Conservation (phyloP, 345 rosid genomes). For the Citrus mangshanensis region DNA sequence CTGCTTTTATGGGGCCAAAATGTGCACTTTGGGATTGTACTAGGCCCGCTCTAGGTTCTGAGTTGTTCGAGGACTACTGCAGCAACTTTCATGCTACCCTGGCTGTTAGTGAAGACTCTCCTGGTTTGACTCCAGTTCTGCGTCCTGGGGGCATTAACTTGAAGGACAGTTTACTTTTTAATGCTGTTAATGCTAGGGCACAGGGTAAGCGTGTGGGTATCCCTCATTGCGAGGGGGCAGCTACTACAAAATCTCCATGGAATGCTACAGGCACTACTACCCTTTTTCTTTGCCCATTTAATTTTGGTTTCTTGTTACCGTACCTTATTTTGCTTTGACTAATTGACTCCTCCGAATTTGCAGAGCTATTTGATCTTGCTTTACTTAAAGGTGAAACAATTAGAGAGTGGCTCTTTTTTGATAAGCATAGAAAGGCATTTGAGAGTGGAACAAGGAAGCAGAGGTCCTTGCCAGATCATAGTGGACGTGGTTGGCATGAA, state of each 20-base stretch:
- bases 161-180: slow-evolving; percentile 66
- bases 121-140: slow-evolving; percentile 60
- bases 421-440: slow-evolving; percentile 84
- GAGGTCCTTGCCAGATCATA: slow-evolving; percentile 85
- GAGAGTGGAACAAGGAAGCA: slow-evolving; percentile 92
- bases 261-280: slow-evolving; percentile 60
- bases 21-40: slow-evolving; percentile 95
- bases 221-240: slow-evolving; percentile 89
- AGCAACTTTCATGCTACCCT: slow-evolving; percentile 64
- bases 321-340: slow-evolving; percentile 1
- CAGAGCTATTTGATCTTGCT: slow-evolving; percentile 72
- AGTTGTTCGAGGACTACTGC: slow-evolving; percentile 62
- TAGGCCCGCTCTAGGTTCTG: slow-evolving; percentile 73
- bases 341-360: slow-evolving; percentile 15
- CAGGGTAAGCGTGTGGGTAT: slow-evolving; percentile 83
- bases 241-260: slow-evolving; percentile 77
- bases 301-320: not conserved
- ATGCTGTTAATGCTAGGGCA: slow-evolving; percentile 60
- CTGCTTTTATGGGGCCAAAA: slow-evolving; percentile 81
- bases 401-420: slow-evolving; percentile 90
- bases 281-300: not conserved
- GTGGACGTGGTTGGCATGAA: slow-evolving; percentile 93
- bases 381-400: slow-evolving; percentile 66
- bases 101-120: slow-evolving; percentile 60
- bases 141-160: slow-evolving; percentile 74